phyloP scores from a whole-genome alignment of 73 alveolate species.

The Uronychia binucleata region DNA sequence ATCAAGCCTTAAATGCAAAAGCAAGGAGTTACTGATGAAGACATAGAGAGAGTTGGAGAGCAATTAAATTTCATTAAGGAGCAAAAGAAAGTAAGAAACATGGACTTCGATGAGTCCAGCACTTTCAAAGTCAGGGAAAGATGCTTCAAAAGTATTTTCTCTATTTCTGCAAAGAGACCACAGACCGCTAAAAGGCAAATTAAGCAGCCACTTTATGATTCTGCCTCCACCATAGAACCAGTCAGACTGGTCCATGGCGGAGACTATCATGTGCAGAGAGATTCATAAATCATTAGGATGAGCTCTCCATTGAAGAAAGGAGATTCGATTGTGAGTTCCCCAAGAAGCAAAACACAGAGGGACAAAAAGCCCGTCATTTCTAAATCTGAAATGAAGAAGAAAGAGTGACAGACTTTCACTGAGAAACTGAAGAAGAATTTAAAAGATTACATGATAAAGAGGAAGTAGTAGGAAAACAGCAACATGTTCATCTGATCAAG shows the following conservation, averaged over 20 bases:
- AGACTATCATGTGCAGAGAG: too few species aligned
- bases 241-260: too few species aligned
- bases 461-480: background rate
- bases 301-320: background rate
- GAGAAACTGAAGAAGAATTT: background rate
- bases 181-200: background rate
- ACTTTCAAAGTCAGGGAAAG: constrained; percentile 11
- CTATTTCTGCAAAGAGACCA: background rate
- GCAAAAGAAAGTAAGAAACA: constrained; percentile 5
- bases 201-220: background rate
- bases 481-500: background rate
- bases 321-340: background rate
- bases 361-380: background rate
- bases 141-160: constrained; percentile 37
- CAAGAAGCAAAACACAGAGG: background rate
- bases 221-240: background rate
- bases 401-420: background rate
- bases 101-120: constrained; percentile 14
- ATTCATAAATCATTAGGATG: too few species aligned
- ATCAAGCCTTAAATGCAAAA: constrained; percentile 15
- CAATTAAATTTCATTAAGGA: constrained; percentile 5
- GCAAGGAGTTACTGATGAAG: background rate
- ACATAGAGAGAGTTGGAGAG: constrained; percentile 8
- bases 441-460: background rate
- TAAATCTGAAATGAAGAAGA: background rate